Base-by-base conservation (phyloP, 345 rosid genomes). In the Triadica sebifera region DNA sequence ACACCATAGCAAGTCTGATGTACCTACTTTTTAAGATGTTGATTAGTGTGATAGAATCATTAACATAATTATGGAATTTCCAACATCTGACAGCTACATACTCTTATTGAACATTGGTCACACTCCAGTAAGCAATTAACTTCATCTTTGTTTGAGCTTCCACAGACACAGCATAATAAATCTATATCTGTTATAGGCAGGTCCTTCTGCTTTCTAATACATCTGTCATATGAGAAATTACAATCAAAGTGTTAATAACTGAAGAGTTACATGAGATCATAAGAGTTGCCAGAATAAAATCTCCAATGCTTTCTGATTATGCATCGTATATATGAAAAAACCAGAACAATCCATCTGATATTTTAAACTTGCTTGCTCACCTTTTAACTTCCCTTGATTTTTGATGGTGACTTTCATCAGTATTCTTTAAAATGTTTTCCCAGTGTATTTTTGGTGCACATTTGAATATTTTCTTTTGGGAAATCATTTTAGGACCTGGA, bases 1-100 rank as follows among this genome's bases (percentile, higher is more conserved):
- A 86, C 72, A 24, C 89, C 89, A 80, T 86, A 86, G 80, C 89
- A 86, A 75, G 89, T 87, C 61, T 86, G 89, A 74, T 86, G 89
- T 74, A 86, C 87, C 89, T 86, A 67, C 24, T 52, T 25, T 71
- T 65, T 22, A 69, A 39, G 46, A 51, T 39, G 51, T 49, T 53
- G 70, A 43, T 70, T 57, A 75, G 38, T 34, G 69, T 37, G 38
- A 53, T 1, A 25, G 16, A 64, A 68, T 69, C 56, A 69, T 29
- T 20, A 59, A 39, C 8, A 69, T 41, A 52, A 20, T 29, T 45
- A 25, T 16, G 20, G 38, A 7, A 13, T 6, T 2, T 20, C 70
- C n/a, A 77, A 69, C 49, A 70, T 70, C 57, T 12, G 43, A 62
- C 46, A 61, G 46, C 69, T 52, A 56, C 73, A 25, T 78, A 81